These are phyloP conservation scores for Melanogaster broomeanus DNA, from an alignment of 768 basidiomycete species.

Conservation along the genomic window DNA sequence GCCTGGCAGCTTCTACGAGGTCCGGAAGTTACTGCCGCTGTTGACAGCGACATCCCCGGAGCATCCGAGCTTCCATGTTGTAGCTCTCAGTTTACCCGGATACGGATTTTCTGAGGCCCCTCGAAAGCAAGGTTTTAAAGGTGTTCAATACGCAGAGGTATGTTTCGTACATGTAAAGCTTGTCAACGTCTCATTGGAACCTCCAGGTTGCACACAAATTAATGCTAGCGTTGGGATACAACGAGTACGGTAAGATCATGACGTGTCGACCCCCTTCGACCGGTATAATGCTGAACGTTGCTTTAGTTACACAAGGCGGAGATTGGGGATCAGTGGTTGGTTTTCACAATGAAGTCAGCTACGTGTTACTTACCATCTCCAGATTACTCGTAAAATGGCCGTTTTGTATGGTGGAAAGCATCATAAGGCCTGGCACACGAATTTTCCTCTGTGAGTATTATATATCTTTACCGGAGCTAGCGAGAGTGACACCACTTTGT, in stretches of 20 bases:
- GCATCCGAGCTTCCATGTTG: constrained; percentile 63
- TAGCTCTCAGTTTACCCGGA: constrained; percentile 58
- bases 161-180: background rate
- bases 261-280: background rate
- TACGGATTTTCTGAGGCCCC: constrained; percentile 64
- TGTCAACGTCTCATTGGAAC: constrained; percentile 3
- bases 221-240: constrained; percentile 50
- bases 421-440: constrained; percentile 55
- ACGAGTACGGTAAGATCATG: constrained; percentile 43
- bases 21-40: constrained; percentile 55
- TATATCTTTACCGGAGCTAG: background rate
- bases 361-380: background rate
- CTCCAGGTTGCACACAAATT: constrained; percentile 47
- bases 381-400: constrained; percentile 40
- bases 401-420: constrained; percentile 40
- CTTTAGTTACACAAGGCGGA: constrained; percentile 48
- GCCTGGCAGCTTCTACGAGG: constrained; percentile 64
- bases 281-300: background rate
- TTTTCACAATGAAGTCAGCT: background rate
- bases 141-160: constrained; percentile 58
- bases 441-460: constrained; percentile 41
- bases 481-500: background rate
- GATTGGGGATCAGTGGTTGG: constrained; percentile 47
- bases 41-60: constrained; percentile 41
- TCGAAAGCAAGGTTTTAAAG: constrained; percentile 50